phyloP scores from a whole-genome alignment of 768 basidiomycete genomes.

The Kwoniella europaea region DNA sequence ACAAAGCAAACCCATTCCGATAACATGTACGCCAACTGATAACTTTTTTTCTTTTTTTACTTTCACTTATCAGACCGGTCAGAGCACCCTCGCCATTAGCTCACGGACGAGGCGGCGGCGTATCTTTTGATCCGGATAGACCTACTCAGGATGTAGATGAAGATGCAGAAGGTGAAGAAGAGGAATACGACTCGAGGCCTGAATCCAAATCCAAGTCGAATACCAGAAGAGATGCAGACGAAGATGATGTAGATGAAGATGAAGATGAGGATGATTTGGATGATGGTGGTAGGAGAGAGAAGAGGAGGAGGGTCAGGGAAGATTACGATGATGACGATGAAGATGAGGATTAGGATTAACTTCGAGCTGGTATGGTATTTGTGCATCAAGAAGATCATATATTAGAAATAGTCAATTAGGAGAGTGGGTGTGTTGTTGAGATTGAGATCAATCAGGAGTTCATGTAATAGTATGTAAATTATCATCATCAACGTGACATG shows the following conservation, averaged over 20 bases:
- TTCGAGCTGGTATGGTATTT: background rate
- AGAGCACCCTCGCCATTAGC: conserved; percentile 33
- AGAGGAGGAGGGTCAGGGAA: conserved; percentile 32
- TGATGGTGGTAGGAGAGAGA: conserved; percentile 30
- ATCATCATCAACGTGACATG: conserved; percentile 10
- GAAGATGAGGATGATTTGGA: conserved; percentile 73
- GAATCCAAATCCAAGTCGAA: background rate
- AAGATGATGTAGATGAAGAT: conserved; percentile 68
- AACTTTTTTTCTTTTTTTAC: background rate
- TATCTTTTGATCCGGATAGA: conserved; percentile 25
- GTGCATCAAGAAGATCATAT: background rate
- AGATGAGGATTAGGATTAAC: conserved; percentile 27
- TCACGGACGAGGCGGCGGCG: conserved; percentile 42
- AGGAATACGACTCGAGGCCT: conserved; percentile 68
- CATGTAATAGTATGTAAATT: conserved; percentile 12
- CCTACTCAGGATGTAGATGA: conserved; percentile 21
- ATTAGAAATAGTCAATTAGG: background rate
- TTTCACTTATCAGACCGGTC: conserved; percentile 10
- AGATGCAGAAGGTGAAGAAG: conserved; percentile 60
- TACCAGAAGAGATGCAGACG: conserved; percentile 8
- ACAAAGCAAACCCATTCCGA: background rate
- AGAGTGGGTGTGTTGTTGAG: background rate
- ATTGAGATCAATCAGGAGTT: background rate
- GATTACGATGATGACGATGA: conserved; percentile 51
- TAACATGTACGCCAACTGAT: background rate